phyloP scores from a whole-genome alignment of 1,139 yeast genomes.

The Saccharomyces hybrid region DNA sequence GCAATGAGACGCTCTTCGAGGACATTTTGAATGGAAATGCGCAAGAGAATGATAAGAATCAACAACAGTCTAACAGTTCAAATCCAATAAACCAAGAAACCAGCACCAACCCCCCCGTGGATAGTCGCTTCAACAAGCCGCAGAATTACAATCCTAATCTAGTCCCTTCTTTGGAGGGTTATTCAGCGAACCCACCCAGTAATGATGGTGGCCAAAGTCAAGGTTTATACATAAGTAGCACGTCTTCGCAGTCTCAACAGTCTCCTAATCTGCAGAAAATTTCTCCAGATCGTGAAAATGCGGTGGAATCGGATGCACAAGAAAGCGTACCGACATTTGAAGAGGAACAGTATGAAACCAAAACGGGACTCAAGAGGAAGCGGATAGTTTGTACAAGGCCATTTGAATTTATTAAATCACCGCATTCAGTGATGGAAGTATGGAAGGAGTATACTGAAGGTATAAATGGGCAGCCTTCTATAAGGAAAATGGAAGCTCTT shows the following conservation, averaged over 20 bases:
- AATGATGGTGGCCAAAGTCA: conserved; percentile 4
- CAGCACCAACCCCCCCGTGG: background rate
- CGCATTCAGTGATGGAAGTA: conserved; percentile 35
- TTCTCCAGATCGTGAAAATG: background rate
- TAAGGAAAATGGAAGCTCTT: conserved; percentile 33
- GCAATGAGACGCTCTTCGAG: background rate
- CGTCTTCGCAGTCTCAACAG: background rate
- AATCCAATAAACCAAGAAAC: background rate
- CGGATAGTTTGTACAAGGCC: conserved; percentile 30
- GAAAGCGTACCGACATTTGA: background rate
- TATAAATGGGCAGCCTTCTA: conserved; percentile 34
- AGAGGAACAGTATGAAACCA: conserved; percentile 3
- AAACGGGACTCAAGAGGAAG: conserved; percentile 19
- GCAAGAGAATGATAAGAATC: background rate
- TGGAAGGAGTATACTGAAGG: conserved; percentile 39
- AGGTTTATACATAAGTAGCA: background rate
- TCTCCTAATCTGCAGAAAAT: background rate
- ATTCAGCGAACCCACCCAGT: conserved; percentile 3
- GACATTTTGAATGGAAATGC: background rate
- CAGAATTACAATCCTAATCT: background rate
- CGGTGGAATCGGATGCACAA: background rate
- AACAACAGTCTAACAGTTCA: background rate
- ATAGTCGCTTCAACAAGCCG: background rate
- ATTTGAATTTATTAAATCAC: conserved; percentile 36
- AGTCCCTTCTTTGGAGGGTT: background rate